Percentiles rank a stretch among this genome's conserved stretches.
These are phyloP conservation scores for Pichia sp. DNA, from an alignment of 1,139 yeast genomes.

Conservation along the genomic window DNA sequence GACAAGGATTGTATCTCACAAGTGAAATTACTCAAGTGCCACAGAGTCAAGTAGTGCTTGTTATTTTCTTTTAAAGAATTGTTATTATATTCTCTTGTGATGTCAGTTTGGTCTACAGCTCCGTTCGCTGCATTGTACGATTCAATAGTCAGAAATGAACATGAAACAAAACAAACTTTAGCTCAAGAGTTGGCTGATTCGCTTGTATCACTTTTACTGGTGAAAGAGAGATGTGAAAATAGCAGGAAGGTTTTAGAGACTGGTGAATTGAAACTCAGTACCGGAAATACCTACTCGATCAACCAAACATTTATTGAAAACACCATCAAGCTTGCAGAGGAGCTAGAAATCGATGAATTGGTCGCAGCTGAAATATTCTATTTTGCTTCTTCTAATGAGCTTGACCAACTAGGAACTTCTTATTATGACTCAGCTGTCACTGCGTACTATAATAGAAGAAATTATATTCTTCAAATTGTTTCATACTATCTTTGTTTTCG, in stretches of 20 bases:
- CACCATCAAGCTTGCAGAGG: conserved; percentile 49
- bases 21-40: too few relatives aligned
- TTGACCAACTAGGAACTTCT: conserved; percentile 40
- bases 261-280: conserved; percentile 42
- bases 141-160: conserved; percentile 25
- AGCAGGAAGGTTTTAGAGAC: conserved; percentile 49
- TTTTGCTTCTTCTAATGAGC: conserved; percentile 37
- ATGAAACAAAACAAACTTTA: conserved; percentile 21
- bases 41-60: too few relatives aligned
- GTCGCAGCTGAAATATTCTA: conserved; percentile 51
- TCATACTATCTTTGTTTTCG: conserved; percentile 39
- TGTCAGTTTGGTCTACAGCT: conserved; percentile 24
- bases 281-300: conserved; percentile 38
- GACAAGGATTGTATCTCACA: too few relatives aligned
- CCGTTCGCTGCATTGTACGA: conserved; percentile 26
- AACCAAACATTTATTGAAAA: conserved; percentile 45
- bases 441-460: conserved; percentile 61
- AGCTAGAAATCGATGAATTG: conserved; percentile 60
- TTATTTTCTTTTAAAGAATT: too few relatives aligned
- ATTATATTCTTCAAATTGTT: conserved; percentile 61
- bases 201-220: conserved; percentile 37
- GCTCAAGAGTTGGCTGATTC: conserved; percentile 34
- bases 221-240: conserved; percentile 43
- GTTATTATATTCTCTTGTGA: background rate
- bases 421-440: conserved; percentile 63